Evolutionary conservation across 805 yeast genomes (phyloP), one percentile per base, ranked within the genome.

Genomic region (Yamadazyma phyllophila): DNA sequence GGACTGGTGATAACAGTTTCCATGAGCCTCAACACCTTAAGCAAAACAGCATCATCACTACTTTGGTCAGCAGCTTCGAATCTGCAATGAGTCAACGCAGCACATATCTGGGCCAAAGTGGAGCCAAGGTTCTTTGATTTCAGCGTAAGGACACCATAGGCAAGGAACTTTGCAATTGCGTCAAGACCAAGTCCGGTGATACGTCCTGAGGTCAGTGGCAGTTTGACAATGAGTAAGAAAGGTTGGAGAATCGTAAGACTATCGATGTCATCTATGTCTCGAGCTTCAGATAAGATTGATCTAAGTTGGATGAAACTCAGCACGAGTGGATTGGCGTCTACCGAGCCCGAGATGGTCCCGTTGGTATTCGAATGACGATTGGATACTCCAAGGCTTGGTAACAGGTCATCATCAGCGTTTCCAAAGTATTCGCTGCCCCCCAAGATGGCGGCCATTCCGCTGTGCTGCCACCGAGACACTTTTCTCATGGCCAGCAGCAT

Each of bases 61-160:
- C 85, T 78, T 61, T 89, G 96, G 60, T 91, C 97, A 0, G 94
- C 85, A 2, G 96, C 96, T 69, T 94, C 97, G 61, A 94, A 94
- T 38, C 96, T 80, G 66, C 98, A 94, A 61, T 89, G 96, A 0
- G 98, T 88, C 50, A 94, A 74, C 0, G 97, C 79, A 27, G 80
- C 78, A 8, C 84, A 78, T 39, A 86, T 75, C 57, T 87, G 88
- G 13, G 81, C 77, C 49, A 88, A 65, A 1, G 85, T 77, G 39
- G 69, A 74, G 27, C 71, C 75, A 15, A 86, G 65, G 46, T 85
- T 83, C 26, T 71, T 67, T 4, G 89, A 80, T 2, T 66, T 57
- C 8, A 59, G 60, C 14, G 78, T 71, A n/a, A 94, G 74, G 27
- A 94, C 79, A 12, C 76, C 80, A 61, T 87, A 85, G 34, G 78